Base-by-base conservation (phyloP, 148 eudicot genomes). In the Fagopyrum esculentum region DNA sequence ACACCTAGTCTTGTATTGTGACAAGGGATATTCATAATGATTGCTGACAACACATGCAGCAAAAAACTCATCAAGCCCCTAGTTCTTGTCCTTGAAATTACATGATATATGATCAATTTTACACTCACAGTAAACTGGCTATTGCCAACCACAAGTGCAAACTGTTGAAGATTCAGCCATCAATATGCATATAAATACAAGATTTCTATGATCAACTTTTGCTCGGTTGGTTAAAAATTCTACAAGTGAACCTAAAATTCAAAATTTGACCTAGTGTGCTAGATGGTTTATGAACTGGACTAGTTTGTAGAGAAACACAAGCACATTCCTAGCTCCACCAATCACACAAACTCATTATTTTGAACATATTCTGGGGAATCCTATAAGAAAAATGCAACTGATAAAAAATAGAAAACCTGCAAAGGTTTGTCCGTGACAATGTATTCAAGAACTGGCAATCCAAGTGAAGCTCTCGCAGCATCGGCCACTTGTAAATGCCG, bases 401-500 rank as follows among this genome's bases (percentile, higher is more conserved):
- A 7, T 61, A 22, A 46, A n/a, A 46, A 12, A 46, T n/a, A 57
- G 49, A 43, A 43, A 79, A 94, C 97, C 96, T 84, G 84, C 74
- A 94, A 77, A 73, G 86, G 84, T 69, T 89, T 79, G 78, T 94
- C 98, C 19, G 98, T 91, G 26, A 94, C 88, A 30, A 81, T 78
- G 81, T 87, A 94, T 77, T 91, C 92, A 15, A 91, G 76, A 66
- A 94, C 84, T 17, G 98, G 98, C 87, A 94, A 81, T 77, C 97
- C 98, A 82, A 94, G 93, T 48, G 98, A 94, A 88, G 98, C 97
- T 80, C 93, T 84, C 73, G 85, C 75, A 45, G 98, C 98, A 85
- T 94, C 98, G 75, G 88, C 93, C 78, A 86, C 98, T 81, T 91
- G 98, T 61, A 94, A 77, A 80, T 94, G 98, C 69, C 92, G 91